Evolutionary conservation across 2,329 filamentous ascomycete genomes (phyloP).

Genomic region (Ambrosiella xylebori): DNA sequence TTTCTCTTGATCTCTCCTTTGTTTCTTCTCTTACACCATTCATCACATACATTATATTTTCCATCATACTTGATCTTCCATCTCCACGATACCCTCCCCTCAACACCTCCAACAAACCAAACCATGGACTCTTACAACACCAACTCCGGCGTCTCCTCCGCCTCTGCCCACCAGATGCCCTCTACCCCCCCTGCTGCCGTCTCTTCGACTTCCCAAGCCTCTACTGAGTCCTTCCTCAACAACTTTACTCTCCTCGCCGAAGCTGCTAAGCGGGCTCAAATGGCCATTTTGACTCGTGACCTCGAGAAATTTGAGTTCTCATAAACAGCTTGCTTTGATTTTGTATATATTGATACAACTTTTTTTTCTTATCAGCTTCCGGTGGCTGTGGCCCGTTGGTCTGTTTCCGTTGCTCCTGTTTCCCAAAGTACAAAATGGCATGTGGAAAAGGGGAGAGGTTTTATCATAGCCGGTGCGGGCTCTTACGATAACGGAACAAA

Average conservation of each 20-base stretch:
- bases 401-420: too few species aligned
- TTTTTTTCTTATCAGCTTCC: not conserved
- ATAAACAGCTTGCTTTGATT: conserved; percentile 1
- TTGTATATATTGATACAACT: not conserved
- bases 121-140: not conserved
- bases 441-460: too few species aligned
- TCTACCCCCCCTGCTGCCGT: conserved; percentile 15
- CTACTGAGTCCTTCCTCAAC: conserved; percentile 47
- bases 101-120: too few species aligned
- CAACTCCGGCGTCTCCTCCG: not conserved
- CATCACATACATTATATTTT: too few species aligned
- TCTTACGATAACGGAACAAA: too few species aligned
- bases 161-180: conserved; percentile 15
- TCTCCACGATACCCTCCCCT: too few species aligned
- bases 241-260: conserved; percentile 80
- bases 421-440: too few species aligned
- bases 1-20: too few species aligned
- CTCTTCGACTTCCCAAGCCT: conserved; percentile 13
- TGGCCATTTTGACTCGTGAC: conserved; percentile 76
- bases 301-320: conserved; percentile 54
- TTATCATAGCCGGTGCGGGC: too few species aligned
- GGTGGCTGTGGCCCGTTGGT: too few species aligned
- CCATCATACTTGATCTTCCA: too few species aligned
- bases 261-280: conserved; percentile 81
- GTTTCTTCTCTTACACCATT: too few species aligned